phyloP scores from a whole-genome alignment of 2,329 filamentous ascomycete genomes.

The Tolypocladium ovalisporum region DNA sequence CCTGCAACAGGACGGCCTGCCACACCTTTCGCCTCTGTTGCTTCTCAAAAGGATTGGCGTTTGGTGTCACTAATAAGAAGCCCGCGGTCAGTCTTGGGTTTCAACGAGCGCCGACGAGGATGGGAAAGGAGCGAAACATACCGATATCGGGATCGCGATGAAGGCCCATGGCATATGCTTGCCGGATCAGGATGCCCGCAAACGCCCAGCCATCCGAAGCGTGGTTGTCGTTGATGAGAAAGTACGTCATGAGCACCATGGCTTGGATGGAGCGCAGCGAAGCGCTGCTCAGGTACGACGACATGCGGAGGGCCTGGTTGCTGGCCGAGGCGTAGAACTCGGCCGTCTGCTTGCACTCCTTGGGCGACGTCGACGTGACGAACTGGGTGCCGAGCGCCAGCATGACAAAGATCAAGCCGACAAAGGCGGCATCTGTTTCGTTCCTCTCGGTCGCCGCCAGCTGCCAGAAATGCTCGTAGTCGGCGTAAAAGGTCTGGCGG shows the following conservation, averaged over 20 bases:
- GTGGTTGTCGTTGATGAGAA: constrained; percentile 78
- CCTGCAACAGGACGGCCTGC: constrained; percentile 72
- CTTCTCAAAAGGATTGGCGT: constrained; percentile 60
- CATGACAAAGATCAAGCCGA: constrained; percentile 67
- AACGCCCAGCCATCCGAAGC: constrained; percentile 77
- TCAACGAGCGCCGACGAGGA: neutral
- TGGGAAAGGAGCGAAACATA: constrained; percentile 12
- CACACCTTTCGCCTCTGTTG: constrained; percentile 70
- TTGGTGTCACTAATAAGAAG: constrained; percentile 42
- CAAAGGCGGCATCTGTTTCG: constrained; percentile 53
- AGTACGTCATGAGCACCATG: constrained; percentile 73
- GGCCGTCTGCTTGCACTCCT: constrained; percentile 61
- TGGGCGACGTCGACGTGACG: constrained; percentile 45
- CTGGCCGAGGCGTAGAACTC: constrained; percentile 75
- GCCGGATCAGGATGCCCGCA: constrained; percentile 64
- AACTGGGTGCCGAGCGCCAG: constrained; percentile 72
- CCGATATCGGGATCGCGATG: constrained; percentile 70
- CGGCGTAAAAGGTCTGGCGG: constrained; percentile 61
- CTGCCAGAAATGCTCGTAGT: constrained; percentile 71
- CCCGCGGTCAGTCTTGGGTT: neutral
- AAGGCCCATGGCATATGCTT: constrained; percentile 72
- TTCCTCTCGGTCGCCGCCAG: constrained; percentile 46
- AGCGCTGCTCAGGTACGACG: constrained; percentile 65
- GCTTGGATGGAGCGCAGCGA: constrained; percentile 65
- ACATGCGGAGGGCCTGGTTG: constrained; percentile 65